phyloP scores from a whole-genome alignment of 352 stramenopile species.

The Phytophthora sojae region DNA sequence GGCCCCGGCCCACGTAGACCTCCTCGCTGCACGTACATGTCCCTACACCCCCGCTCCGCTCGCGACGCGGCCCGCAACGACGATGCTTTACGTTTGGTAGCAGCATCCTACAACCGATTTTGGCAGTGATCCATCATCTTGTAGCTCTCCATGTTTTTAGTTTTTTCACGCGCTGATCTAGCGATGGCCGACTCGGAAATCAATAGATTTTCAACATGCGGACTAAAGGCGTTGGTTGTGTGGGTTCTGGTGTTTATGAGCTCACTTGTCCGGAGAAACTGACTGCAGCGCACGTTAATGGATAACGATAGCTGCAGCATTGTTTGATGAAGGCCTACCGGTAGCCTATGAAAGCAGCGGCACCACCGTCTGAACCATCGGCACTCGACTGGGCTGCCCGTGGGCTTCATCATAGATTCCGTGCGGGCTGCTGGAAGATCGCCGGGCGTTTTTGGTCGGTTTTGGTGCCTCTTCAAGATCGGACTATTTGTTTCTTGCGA shows the following conservation, averaged over 20 bases:
- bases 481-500: constrained; percentile 1
- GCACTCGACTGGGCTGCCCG: too few relatives aligned
- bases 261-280: background rate
- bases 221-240: constrained; percentile 8
- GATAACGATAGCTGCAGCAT: too few relatives aligned
- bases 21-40: constrained; percentile 35
- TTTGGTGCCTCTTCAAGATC: constrained; percentile 12
- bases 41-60: constrained; percentile 23
- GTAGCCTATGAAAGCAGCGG: too few relatives aligned
- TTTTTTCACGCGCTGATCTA: constrained; percentile 8
- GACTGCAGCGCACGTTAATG: too few relatives aligned
- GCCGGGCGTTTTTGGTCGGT: background rate
- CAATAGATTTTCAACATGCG: constrained; percentile 37
- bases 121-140: constrained; percentile 48
- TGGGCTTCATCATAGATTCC: too few relatives aligned
- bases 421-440: background rate
- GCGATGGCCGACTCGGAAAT: constrained; percentile 26
- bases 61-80: constrained; percentile 42
- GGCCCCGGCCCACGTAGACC: constrained; percentile 26
- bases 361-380: background rate
- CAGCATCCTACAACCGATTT: constrained; percentile 54
- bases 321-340: too few relatives aligned
- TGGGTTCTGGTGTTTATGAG: background rate
- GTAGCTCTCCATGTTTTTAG: constrained; percentile 30
- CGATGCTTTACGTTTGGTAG: constrained; percentile 57